These are phyloP conservation scores for Achaetomiella virescens DNA, from an alignment of 495 filamentous ascomycete genomes.

Conservation along the genomic window DNA sequence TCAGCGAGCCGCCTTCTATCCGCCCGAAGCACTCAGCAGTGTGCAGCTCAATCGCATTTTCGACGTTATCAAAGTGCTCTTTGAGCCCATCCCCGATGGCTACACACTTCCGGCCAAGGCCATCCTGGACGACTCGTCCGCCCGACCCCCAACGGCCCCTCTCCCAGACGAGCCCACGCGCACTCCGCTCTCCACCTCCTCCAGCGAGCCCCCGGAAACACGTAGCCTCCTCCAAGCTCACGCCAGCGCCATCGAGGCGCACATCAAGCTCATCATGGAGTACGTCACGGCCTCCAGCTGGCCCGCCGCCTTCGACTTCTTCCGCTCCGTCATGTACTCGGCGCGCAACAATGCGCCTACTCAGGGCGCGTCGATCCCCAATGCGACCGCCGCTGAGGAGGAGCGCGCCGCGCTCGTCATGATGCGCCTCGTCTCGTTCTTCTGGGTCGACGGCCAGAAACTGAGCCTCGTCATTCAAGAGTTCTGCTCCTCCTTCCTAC, in stretches of 20 bases:
- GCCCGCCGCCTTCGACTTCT: constrained; percentile 49
- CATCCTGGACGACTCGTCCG: constrained; percentile 38
- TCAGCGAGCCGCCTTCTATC: constrained; percentile 19
- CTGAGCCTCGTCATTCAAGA: constrained; percentile 54
- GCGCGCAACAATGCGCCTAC: constrained; percentile 40
- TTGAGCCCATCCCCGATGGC: constrained; percentile 44
- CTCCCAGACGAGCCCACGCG: constrained; percentile 29
- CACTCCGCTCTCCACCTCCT: constrained; percentile 32
- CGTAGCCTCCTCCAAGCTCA: constrained; percentile 24
- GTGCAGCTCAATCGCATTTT: constrained; percentile 37
- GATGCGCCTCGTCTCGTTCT: constrained; percentile 49
- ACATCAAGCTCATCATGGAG: constrained; percentile 48
- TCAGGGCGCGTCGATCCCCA: constrained; percentile 32
- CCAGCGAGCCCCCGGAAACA: constrained; percentile 39
- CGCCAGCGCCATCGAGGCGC: constrained; percentile 39
- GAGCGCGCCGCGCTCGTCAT: constrained; percentile 45
- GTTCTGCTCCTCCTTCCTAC: constrained; percentile 55
- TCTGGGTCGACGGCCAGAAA: constrained; percentile 56
- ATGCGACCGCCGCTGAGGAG: constrained; percentile 41
- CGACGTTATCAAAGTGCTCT: constrained; percentile 37
- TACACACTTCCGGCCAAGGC: constrained; percentile 41
- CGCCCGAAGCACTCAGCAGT: constrained; percentile 33
- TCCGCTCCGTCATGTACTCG: constrained; percentile 42
- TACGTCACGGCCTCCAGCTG: constrained; percentile 58
- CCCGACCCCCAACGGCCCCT: constrained; percentile 26